Evolutionary conservation across 371 early-diverging fungal species (phyloP).

Genomic region (Mucor saturninus): DNA sequence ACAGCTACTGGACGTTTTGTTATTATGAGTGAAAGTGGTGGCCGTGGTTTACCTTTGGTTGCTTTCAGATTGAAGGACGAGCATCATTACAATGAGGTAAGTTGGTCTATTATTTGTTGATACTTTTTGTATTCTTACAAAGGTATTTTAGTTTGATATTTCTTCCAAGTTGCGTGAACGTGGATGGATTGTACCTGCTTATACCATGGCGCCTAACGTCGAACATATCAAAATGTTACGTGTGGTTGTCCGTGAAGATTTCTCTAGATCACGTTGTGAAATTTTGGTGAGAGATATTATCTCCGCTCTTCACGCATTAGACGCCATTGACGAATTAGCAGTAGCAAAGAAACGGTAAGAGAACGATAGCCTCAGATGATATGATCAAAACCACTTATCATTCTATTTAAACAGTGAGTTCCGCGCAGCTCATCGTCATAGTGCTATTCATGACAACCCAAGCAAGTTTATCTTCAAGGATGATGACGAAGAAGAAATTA

Average conservation of each 20-base stretch:
- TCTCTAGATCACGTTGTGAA: constrained; percentile 52
- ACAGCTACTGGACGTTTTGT: constrained; percentile 62
- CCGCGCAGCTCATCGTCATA: constrained; percentile 32
- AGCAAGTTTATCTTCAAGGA: constrained; percentile 11
- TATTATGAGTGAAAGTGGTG: constrained; percentile 54
- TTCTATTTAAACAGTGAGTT: constrained; percentile 20
- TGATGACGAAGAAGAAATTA: neutral
- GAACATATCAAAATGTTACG: constrained; percentile 56
- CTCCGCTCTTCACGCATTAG: constrained; percentile 41
- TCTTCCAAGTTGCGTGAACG: constrained; percentile 53
- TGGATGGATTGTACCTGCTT: constrained; percentile 71
- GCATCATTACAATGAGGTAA: constrained; percentile 38
- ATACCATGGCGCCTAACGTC: constrained; percentile 53
- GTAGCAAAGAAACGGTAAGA: constrained; percentile 22
- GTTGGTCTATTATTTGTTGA: neutral
- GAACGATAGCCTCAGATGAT: neutral
- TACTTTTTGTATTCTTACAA: neutral
- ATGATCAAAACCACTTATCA: neutral
- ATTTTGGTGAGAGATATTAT: constrained; percentile 43
- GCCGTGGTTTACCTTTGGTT: constrained; percentile 67
- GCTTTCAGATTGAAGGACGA: constrained; percentile 59
- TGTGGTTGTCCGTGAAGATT: constrained; percentile 62
- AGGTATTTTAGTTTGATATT: constrained; percentile 44
- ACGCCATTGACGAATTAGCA: constrained; percentile 32
- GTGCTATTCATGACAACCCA: constrained; percentile 23